Evolutionary conservation across 2,329 filamentous ascomycete species (phyloP), one percentile per base, ranked within the genome.

Genomic region (Neonectria magnoliae): DNA sequence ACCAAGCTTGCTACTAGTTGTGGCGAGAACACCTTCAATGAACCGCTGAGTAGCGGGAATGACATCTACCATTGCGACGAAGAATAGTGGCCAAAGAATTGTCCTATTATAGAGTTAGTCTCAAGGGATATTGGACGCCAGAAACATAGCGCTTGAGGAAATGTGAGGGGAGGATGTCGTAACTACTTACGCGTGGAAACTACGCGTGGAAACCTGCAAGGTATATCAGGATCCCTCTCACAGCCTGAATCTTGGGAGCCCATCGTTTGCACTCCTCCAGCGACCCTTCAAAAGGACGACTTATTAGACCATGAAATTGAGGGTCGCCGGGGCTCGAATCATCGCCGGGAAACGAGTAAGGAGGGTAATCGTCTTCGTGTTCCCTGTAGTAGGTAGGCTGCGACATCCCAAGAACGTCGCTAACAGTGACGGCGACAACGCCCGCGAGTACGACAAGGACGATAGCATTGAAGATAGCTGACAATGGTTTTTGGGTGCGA

Each of bases 221-320:
- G 22, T 51, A 27, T 10, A 42, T n/a, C 10, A 51, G 14, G 5
- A 58, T n/a, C 20, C n/a, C 3, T 7, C n/a, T 25, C 8, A 50
- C 20, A 18, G n/a, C 36, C 16, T 58, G 31, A 11, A 58, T 58
- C n/a, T 58, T 58, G 33, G 22, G 22, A 22, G 56, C 56, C 56
- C 56, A 58, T 20, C 42, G 22, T 9, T 50, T 36, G 14, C 56
- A 58, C 20, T 58, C 33, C 29, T 58, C 22, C 3, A 33, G 6
- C 5, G 42, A 48, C 31, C 20, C 29, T 38, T 7, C 14, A 27
- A 20, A n/a, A n/a, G 55, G 5, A 8, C n/a, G 20, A 22, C 13
- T 14, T 9, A 29, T 11, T 16, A 22, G 20, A 13, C 29, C 33
- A 27, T 10, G 5, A 14, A 8, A 11, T 2, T 47, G n/a, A 16